Base-by-base conservation (phyloP, 176 grass and related monocot species). In the Melocanna baccifera region DNA sequence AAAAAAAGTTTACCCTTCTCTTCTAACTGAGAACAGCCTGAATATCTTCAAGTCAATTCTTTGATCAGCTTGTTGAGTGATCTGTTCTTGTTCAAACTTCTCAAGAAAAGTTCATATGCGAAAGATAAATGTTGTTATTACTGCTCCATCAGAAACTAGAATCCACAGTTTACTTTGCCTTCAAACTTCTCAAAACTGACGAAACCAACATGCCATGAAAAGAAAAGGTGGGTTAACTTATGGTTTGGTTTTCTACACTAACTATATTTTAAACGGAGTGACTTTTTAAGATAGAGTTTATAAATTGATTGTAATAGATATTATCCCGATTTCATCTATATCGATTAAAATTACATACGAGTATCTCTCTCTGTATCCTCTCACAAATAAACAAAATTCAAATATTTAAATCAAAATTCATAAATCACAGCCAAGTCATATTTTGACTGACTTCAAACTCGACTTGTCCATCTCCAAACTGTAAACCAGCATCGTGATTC, bases 91-190 rank as follows among this genome's bases (percentile, higher is more conserved):
- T n/a, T n/a, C n/a, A n/a, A n/a, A 75, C 43, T 65, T 66, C 13
- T 41, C 43, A 65, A 66, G 83, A 48, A 86, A 90, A 72, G 83
- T 83, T 83, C 57, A 65, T 71, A 39, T 77, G 8, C 78, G 23
- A 82, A 86, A 63, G 71, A 43, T 3, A 12, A 1, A 45, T 18
- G 1, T 15, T 34, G 9, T 53, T 13, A 68, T 40, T 28, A 12
- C 30, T 50, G 62, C 10, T 57, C 7, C 46, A 42, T 26, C 45
- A 72, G 23, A 2, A 32, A 45, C 23, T 45, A 66, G 45, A 58
- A 75, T 69, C 18, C 26, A 69, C 62, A 32, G 7, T 28, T 2
- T 15, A 37, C 64, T 74, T 1, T 45, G 14, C 34, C 25, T 61
- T 58, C 8, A 45, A 30, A 42, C 1, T 25, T 45, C 9, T 22